Percentiles rank a stretch among this genome's conserved stretches.
These are phyloP conservation scores for Saccharum spontaneum DNA, from an alignment of 176 grass and related monocot genomes.

Conservation along the genomic window DNA sequence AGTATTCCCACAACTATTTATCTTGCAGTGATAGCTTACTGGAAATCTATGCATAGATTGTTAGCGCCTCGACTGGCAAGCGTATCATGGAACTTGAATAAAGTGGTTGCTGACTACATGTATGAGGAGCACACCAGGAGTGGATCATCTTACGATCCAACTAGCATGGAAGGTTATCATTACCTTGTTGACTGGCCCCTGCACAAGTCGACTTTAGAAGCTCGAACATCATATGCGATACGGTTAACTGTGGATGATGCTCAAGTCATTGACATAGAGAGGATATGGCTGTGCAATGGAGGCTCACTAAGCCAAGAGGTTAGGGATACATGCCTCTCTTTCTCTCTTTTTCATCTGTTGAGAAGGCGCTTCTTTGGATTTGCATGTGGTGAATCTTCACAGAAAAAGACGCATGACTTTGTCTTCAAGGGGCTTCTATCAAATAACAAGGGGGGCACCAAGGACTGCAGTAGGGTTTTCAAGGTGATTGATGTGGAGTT, in stretches of 20 bases:
- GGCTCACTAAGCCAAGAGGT: not conserved
- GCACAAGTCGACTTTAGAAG: too few relatives aligned
- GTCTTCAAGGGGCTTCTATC: constrained; percentile 21
- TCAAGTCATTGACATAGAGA: constrained; percentile 6
- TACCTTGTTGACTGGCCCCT: constrained; percentile 4
- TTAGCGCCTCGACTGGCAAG: too few relatives aligned
- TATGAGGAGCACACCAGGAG: not conserved
- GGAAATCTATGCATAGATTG: too few relatives aligned
- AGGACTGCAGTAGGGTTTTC: not conserved
- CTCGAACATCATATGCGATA: too few relatives aligned
- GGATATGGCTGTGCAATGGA: not conserved
- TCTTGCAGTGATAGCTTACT: too few relatives aligned
- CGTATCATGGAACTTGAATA: constrained; percentile 20
- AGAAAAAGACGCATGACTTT: not conserved
- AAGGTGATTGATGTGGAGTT: constrained; percentile 4
- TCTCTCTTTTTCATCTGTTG: constrained; percentile 33
- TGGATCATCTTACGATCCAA: not conserved
- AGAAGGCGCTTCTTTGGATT: constrained; percentile 33
- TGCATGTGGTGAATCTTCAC: not conserved
- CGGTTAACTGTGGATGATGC: not conserved
- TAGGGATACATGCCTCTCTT: constrained; percentile 29
- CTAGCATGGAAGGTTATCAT: constrained; percentile 20
- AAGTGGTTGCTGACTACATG: constrained; percentile 37
- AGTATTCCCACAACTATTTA: too few relatives aligned
- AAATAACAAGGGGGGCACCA: too few relatives aligned